Evolutionary conservation across 2,329 filamentous ascomycete genomes (phyloP).

Genomic region (Aureobasidium sp.): DNA sequence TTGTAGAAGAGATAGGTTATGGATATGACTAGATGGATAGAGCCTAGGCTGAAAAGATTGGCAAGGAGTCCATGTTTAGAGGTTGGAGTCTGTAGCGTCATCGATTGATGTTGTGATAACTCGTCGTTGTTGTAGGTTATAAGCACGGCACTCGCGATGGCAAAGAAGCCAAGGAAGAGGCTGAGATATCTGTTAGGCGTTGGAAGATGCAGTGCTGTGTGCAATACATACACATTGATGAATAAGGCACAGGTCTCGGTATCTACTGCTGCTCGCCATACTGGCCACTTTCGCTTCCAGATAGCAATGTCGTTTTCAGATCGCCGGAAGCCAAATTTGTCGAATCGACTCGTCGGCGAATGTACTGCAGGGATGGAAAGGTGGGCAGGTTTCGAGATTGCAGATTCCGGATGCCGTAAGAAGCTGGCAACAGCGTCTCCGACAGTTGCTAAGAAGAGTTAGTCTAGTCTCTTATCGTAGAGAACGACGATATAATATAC

Average conservation of each 20-base stretch:
- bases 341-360: neutral
- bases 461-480: neutral
- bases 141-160: neutral
- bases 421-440: constrained; percentile 9
- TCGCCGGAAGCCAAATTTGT: constrained; percentile 4
- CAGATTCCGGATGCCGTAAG: neutral
- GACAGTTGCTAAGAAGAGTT: neutral
- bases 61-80: neutral
- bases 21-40: neutral
- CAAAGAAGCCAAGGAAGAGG: constrained; percentile 2
- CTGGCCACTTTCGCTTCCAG: constrained; percentile 4
- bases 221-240: neutral
- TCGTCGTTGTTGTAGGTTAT: constrained; percentile 1
- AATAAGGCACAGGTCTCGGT: constrained; percentile 3
- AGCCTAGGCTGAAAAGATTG: neutral
- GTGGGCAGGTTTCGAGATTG: neutral
- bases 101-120: neutral
- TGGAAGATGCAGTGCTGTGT: no score
- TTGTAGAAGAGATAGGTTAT: constrained; percentile 10
- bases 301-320: neutral
- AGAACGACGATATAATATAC: neutral
- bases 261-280: constrained; percentile 13
- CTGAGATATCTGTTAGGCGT: neutral
- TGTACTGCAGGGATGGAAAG: neutral
- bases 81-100: neutral